These are phyloP conservation scores for Ogataea wickerhamii DNA, from an alignment of 805 yeast genomes.

Conservation along the genomic window DNA sequence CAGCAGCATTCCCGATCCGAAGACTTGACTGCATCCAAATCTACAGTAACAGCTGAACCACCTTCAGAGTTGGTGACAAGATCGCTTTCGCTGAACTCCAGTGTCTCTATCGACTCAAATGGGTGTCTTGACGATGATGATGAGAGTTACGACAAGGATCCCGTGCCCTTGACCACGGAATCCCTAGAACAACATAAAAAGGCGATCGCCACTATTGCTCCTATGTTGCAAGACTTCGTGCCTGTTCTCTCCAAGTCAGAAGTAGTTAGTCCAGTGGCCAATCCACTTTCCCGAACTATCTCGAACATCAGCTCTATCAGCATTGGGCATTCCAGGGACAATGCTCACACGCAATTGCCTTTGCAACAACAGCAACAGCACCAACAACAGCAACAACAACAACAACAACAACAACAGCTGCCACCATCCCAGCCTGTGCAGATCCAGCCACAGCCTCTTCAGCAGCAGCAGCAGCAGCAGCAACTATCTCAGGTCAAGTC, in stretches of 20 bases:
- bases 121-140: conserved; percentile 16
- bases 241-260: conserved; percentile 60
- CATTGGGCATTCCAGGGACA: conserved; percentile 19
- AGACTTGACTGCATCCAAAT: background rate
- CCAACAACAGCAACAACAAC: conserved; percentile 4
- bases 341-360: conserved; percentile 4
- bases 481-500: background rate
- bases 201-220: conserved; percentile 79
- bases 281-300: conserved; percentile 30
- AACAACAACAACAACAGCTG: conserved; percentile 2
- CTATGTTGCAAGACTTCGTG: conserved; percentile 64
- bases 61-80: conserved; percentile 8
- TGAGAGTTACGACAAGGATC: conserved; percentile 22
- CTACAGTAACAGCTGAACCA: background rate
- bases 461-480: background rate
- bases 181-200: conserved; percentile 38
- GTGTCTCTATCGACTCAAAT: conserved; percentile 21
- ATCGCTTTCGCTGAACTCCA: conserved; percentile 22
- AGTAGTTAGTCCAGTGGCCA: conserved; percentile 31
- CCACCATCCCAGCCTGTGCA: background rate
- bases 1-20: background rate
- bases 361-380: conserved; percentile 8
- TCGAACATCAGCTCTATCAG: conserved; percentile 31
- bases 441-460: background rate
- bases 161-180: conserved; percentile 30